Evolutionary conservation across 768 basidiomycete genomes (phyloP), one percentile per base, ranked within the genome.

Genomic region (Russula ochroleuca): DNA sequence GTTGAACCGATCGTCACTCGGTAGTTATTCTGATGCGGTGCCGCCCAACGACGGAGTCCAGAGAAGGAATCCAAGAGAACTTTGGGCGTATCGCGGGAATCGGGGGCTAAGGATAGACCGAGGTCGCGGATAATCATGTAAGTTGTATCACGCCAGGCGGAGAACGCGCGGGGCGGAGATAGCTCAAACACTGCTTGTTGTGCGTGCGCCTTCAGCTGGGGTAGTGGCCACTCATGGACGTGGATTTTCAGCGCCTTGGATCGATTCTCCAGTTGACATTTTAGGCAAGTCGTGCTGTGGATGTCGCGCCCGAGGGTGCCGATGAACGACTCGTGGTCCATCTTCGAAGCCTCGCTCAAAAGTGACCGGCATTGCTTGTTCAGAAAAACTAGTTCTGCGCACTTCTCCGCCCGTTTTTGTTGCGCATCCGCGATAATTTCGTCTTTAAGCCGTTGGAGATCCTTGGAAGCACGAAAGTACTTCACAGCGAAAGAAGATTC

Each of bases 141-240:
- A 4, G 65, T 66, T 0, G 47, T 59, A 5, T 28, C 50, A n/a
- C 65, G 56, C 65, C 65, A 66, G 38, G n/a, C 9, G 21, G 65
- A 57, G 43, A 66, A 66, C 7, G 40, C 52, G 21, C 15, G 17
- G 0, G 65, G 65, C 8, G 53, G 50, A 7, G 37, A 45, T 11
- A 66, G 38, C 11, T 66, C 65, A 21, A 66, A 63, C n/a, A 66
- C 62, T 5, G 35, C 40, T 31, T 31, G 38, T 21, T 52, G 56
- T 31, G 65, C 61, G 2, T 11, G 35, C 1, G n/a, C n/a, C n/a
- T n/a, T n/a, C n/a, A n/a, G n/a, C n/a, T n/a, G n/a, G 35, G 65
- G 57, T 9, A 63, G 51, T 2, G 65, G 62, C 65, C 65, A 66
- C n/a, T 66, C 65, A 8, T 63, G 62, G 21, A 54, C 45, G 28